Base-by-base conservation (phyloP, 148 eudicot genomes). In the Dysphania ambrosioides region DNA sequence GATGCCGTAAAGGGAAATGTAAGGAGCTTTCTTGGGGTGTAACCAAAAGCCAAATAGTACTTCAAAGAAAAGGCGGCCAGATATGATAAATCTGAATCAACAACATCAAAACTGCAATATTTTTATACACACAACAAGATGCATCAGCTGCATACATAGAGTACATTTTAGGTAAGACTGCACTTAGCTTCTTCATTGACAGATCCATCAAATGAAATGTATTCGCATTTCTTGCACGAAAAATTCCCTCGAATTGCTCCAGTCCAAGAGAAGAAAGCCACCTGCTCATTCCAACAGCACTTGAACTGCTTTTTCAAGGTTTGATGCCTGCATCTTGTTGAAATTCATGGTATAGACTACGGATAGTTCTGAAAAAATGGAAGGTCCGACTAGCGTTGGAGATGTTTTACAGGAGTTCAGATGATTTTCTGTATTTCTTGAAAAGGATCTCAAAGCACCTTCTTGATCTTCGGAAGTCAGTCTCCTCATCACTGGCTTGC, bases 261-360 rank as follows among this genome's bases (percentile, higher is more conserved):
- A 95, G 90, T 68, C 98, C 98, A 16, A 90, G 36, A 18, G 94
- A 90, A 41, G 79, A 73, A 34, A 95, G 87, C 98, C 98, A 95
- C 68, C 75, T 83, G 75, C 76, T 83, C 82, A 90, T 77, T 66
- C 98, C 98, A 44, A 97, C 98, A 30, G 94, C 96, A 71, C 83
- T 84, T 41, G 24, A 68, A 42, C 92, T 89, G 84, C 87, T 95
- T 38, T 86, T 83, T 90, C 92, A 26, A 95, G 84, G 82, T 85
- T 85, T 29, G 80, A 68, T 32, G 87, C 87, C 71, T 90, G 90
- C 91, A 84, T 86, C 72, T n/a, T 79, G 84, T 82, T 79, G 18
- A 84, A 53, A 79, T 80, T 6, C 42, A 72, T n/a, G 42, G 77
- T n/a, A 36, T 75, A 24, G 16, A 62, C 58, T 62, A 66, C 69